Base-by-base conservation (phyloP, 192 early-diverging fungal genomes). In the Podila verticillata region DNA sequence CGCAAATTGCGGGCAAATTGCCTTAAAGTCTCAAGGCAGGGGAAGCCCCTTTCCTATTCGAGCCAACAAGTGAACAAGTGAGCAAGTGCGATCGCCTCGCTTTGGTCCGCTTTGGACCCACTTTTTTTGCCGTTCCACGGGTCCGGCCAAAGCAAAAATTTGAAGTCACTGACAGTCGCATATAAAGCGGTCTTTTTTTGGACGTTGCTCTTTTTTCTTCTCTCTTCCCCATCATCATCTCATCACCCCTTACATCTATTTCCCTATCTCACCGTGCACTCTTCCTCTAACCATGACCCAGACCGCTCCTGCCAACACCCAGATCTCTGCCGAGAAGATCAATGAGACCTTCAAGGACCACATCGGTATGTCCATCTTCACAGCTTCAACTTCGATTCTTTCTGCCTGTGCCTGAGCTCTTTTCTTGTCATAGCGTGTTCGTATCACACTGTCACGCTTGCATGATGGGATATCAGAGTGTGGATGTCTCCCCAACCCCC, bases 291-390 rank as follows among this genome's bases (percentile, higher is more conserved):
- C 12, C 31, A 77, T 59, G 54, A 70, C 67, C 56, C 19, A 54
- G 6, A 34, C 58, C 28, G 63, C 56, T 3, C 73, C 66, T 39
- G 12, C 44, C 39, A 66, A 66, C 65, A 66, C 68, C 31, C 57
- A 57, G 49, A 48, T 79, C 60, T 69, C 75, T 49, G 39, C 61
- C 57, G 75, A 79, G 49, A 62, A 71, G 69, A 79, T 79, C 60
- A 48, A 20, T 28, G 69, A 71, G 60, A 71, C 75, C 60, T 79
- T 79, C 69, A 79, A 79, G 75, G 51, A 79, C 31, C 54, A 71
- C 39, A 62, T 72, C 69, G 74, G 74, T 78, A 78, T 32, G 63
- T 35, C 62, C n/a, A 64, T 54, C 61, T 28, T 32, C 26, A 39
- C 61, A n/a, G n/a, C 12, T 10, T 67, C 35, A 7, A 24, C 58